Evolutionary conservation across 2,329 filamentous ascomycete genomes (phyloP).

Genomic region (Westerdykella aurantiaca): DNA sequence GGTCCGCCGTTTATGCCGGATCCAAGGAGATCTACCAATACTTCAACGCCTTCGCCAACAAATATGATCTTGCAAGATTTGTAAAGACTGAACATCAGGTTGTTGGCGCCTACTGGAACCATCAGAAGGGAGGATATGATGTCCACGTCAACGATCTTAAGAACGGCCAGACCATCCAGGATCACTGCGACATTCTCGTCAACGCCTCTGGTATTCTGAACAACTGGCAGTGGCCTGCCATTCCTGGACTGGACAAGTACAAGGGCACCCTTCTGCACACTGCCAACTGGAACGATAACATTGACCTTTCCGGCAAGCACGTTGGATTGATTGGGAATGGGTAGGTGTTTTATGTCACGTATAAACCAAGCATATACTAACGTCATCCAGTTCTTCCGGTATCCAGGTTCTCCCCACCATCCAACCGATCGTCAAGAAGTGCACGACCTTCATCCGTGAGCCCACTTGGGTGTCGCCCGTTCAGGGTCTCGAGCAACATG

Average conservation of each 20-base stretch:
- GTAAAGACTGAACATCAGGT: conserved; percentile 32
- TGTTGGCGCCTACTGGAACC: conserved; percentile 34
- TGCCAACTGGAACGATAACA: conserved; percentile 49
- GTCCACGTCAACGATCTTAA: conserved; percentile 31
- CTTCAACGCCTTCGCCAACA: conserved; percentile 39
- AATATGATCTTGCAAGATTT: conserved; percentile 37
- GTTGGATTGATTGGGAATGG: conserved; percentile 52
- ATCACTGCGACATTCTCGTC: conserved; percentile 46
- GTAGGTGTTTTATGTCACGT: conserved; percentile 20
- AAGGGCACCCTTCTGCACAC: conserved; percentile 51
- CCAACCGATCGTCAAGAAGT: conserved; percentile 40
- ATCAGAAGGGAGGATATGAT: conserved; percentile 31
- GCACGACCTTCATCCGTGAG: conserved; percentile 48
- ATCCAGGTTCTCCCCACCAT: conserved; percentile 50
- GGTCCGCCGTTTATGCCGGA: conserved; percentile 41
- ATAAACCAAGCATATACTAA: conserved; percentile 8
- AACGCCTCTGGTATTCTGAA: conserved; percentile 49
- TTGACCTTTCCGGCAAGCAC: conserved; percentile 45
- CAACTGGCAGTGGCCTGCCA: conserved; percentile 48
- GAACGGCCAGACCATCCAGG: conserved; percentile 26
- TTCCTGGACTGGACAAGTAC: conserved; percentile 50
- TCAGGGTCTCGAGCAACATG: conserved; percentile 40
- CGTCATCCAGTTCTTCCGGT: conserved; percentile 45
- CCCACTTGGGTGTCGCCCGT: conserved; percentile 48
- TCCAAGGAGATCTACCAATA: conserved; percentile 35